Conservation (phyloP, 495 filamentous ascomycete genomes). For the Daldinia grandis region DNA sequence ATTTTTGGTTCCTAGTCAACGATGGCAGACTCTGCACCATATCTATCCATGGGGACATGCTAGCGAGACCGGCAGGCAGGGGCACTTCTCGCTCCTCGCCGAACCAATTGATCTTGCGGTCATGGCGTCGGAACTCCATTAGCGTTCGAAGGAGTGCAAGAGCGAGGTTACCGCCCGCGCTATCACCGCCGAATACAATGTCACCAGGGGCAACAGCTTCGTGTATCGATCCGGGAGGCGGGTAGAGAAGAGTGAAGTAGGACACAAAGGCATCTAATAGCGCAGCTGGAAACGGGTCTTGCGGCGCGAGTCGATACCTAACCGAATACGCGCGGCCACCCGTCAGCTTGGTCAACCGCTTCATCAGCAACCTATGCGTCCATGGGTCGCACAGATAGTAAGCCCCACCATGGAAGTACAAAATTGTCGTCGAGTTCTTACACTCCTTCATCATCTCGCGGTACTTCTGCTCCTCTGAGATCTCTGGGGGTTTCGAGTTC, state of each 20-base stretch:
- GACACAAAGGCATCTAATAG: conserved; percentile 83
- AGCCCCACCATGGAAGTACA: conserved; percentile 93
- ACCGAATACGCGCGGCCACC: conserved; percentile 74
- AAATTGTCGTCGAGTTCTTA: conserved; percentile 69
- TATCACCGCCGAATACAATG: conserved; percentile 86
- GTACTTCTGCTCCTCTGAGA: conserved; percentile 78
- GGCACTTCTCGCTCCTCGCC: conserved; percentile 62
- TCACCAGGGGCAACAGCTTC: conserved; percentile 70
- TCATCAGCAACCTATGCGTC: conserved; percentile 62
- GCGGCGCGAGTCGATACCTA: conserved; percentile 88
- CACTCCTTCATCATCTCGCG: conserved; percentile 74
- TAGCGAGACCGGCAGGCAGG: conserved; percentile 74
- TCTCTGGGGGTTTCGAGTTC: conserved; percentile 62
- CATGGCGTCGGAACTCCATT: conserved; percentile 70
- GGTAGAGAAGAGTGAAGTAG: conserved; percentile 85
- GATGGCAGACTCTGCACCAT: conserved; percentile 78
- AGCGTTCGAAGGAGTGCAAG: conserved; percentile 77
- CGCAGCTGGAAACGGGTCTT: conserved; percentile 82
- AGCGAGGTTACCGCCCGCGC: conserved; percentile 81
- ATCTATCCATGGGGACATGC: conserved; percentile 80
- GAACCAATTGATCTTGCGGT: conserved; percentile 68
- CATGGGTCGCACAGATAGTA: conserved; percentile 82
- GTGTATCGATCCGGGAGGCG: conserved; percentile 77
- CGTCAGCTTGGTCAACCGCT: conserved; percentile 58
- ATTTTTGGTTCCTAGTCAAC: conserved; percentile 65